These are phyloP conservation scores for Penicillium ochrochloron DNA, from an alignment of 495 filamentous ascomycete species.

Conservation along the genomic window DNA sequence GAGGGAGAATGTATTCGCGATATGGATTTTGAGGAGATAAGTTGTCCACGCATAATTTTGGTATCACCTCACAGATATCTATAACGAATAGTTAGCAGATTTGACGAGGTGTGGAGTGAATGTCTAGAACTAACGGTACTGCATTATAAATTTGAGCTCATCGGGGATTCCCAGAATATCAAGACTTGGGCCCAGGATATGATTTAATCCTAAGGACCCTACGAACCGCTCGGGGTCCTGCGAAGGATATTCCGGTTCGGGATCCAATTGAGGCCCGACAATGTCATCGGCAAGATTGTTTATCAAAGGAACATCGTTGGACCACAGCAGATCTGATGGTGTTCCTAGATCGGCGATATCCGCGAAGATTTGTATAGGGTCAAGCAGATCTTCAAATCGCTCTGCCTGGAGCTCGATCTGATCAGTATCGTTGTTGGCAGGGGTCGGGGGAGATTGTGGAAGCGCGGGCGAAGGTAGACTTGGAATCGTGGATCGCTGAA, in stretches of 20 bases:
- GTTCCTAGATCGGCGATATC: background rate
- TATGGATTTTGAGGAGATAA: background rate
- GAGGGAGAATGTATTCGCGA: background rate
- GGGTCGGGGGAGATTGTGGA: background rate
- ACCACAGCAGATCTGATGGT: background rate
- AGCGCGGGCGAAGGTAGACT: background rate
- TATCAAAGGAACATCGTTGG: background rate
- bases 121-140: background rate
- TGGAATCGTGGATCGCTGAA: background rate
- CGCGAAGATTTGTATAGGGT: background rate
- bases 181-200: background rate
- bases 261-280: background rate
- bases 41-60: background rate
- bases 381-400: background rate
- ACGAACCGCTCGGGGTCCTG: background rate
- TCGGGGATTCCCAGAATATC: background rate
- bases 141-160: background rate
- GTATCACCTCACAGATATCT: background rate
- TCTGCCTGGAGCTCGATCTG: background rate
- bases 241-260: background rate
- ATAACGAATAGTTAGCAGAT: background rate
- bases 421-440: background rate
- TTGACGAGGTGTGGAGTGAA: background rate
- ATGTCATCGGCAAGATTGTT: background rate
- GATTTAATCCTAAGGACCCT: background rate